A percentile compares a stretch with the other conserved stretches of the same genome.
These are phyloP conservation scores for Anacardium occidentale DNA, from an alignment of 345 rosid genomes.

Conservation along the genomic window DNA sequence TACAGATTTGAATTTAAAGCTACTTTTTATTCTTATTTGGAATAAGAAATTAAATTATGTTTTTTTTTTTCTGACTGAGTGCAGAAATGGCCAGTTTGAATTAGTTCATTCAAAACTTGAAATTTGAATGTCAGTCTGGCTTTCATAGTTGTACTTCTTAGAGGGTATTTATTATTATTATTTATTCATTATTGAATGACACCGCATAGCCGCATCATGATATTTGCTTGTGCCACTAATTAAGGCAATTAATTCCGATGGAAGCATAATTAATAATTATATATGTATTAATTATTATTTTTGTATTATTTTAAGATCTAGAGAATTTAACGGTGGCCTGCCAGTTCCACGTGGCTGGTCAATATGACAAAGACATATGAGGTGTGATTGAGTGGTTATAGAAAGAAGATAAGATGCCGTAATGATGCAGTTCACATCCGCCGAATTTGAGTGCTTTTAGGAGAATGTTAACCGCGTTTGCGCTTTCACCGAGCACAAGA, in stretches of 20 bases:
- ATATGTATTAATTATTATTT: not conserved
- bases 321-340: not conserved
- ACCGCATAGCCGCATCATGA: not conserved
- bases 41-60: not conserved
- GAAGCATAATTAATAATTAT: not conserved
- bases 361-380: conserved; percentile 7
- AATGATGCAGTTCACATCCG: not conserved
- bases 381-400: not conserved
- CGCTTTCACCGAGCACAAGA: not conserved
- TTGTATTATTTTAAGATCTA: not conserved
- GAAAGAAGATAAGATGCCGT: conserved; percentile 3
- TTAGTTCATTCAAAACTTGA: not conserved
- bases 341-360: too few species aligned
- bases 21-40: not conserved
- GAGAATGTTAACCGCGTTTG: too few species aligned
- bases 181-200: too few species aligned
- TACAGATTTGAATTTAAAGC: not conserved
- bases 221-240: not conserved
- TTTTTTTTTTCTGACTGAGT: not conserved
- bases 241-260: not conserved
- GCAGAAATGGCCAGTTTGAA: not conserved
- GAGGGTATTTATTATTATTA: not conserved
- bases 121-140: not conserved
- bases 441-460: not conserved
- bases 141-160: too few species aligned